Base-by-base conservation (phyloP, 805 yeast genomes). In the Limtongia smithiae region DNA sequence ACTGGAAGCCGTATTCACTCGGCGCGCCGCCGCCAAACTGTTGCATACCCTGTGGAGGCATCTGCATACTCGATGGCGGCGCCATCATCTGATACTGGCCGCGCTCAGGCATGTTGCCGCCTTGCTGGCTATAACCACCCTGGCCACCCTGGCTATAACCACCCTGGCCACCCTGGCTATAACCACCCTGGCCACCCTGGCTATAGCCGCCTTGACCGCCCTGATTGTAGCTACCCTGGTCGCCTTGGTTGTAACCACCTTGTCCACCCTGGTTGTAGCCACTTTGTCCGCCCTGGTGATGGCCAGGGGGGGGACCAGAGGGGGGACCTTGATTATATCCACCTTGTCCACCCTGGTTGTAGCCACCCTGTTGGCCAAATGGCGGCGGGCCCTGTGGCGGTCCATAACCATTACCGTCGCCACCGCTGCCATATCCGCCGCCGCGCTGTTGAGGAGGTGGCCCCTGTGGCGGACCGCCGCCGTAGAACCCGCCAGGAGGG, bases 1-100 rank as follows among this genome's bases (percentile, higher is more conserved):
- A 81, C 62, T 80, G 82, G 60, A 70, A 77, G 17, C 69, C 71
- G 60, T 64, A 62, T 32, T 62, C 63, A 24, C 60, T 60, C 42
- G 53, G 60, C 20, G 58, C 58, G 15, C 62, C 63, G n/a, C 46
- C 31, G 22, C 67, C 68, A 53, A 64, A 67, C 35, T 56, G 48
- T 46, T 70, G 75, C 51, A 58, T 54, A 9, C 44, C 48, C 15
- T 58, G 40, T 9, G 68, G 60, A 4, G 68, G 66, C 3, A 37
- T 39, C n/a, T 46, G 15, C 41, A 52, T 25, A 27, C 41, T 24
- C 37, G 48, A 32, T n/a, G 54, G 57, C 18, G 51, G 31, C 4
- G 18, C n/a, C n/a, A n/a, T n/a, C n/a, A n/a, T n/a, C n/a, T n/a
- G n/a, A 30, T 38, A 46, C 17, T 41, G 21, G 32, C 48, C 48